phyloP scores from a whole-genome alignment of 345 rosid genomes.

The Erodium maritimum region DNA sequence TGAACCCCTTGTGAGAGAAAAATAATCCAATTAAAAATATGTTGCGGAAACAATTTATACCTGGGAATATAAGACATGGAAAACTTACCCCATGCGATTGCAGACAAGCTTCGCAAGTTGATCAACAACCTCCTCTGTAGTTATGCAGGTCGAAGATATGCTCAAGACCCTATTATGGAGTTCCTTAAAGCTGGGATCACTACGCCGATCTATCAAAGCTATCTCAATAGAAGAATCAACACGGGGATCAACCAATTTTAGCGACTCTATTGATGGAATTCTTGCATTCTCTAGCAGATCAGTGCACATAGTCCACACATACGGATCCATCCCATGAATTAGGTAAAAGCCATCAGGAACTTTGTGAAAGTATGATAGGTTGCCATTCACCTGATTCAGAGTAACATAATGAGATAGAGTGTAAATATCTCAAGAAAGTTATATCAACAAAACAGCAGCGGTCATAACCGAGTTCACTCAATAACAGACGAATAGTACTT shows the following conservation, averaged over 20 bases:
- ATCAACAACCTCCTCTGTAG: slow-evolving; percentile 81
- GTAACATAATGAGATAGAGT: slow-evolving; percentile 11
- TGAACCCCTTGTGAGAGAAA: slow-evolving; percentile 46
- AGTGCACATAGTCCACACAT: slow-evolving; percentile 82
- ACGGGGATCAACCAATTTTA: slow-evolving; percentile 64
- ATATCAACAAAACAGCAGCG: background rate
- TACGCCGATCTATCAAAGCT: slow-evolving; percentile 59
- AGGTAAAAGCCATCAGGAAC: slow-evolving; percentile 96
- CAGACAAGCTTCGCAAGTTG: slow-evolving; percentile 92
- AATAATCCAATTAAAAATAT: background rate
- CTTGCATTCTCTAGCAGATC: slow-evolving; percentile 77
- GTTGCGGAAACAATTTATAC: background rate
- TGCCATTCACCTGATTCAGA: slow-evolving; percentile 77
- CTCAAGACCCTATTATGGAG: slow-evolving; percentile 62
- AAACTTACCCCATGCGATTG: slow-evolving; percentile 81
- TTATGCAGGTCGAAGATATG: slow-evolving; percentile 59
- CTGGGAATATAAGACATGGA: slow-evolving; percentile 6
- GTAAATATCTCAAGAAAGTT: background rate
- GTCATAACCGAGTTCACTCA: background rate
- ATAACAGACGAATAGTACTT: background rate
- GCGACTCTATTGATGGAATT: slow-evolving; percentile 77
- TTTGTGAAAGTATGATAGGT: slow-evolving; percentile 81
- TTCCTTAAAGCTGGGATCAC: slow-evolving; percentile 78
- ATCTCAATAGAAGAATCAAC: slow-evolving; percentile 59
- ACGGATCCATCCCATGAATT: slow-evolving; percentile 82